Base-by-base conservation (phyloP, 257 asterid species). In the Solanum neorickii region DNA sequence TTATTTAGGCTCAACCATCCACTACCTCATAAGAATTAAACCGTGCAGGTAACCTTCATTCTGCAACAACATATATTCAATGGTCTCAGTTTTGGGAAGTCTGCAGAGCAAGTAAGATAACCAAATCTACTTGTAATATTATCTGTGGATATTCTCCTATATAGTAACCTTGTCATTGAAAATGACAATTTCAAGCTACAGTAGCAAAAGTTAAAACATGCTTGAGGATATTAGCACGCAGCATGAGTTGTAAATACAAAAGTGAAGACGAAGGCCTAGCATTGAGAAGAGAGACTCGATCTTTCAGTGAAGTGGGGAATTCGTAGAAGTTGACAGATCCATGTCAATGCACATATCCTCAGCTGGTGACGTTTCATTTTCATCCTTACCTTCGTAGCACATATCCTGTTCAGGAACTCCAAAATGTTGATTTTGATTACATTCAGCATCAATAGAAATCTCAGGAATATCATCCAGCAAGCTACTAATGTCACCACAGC, bases 381-480 rank as follows among this genome's bases (percentile, higher is more conserved):
- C 44, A 80, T 47, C 68, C 84, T 80, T 80, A 47, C 66, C 37
- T 80, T 47, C 27, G 4, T 29, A 80, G 84, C 66, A 56, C 21
- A 62, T 31, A 66, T 41, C 87, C 42, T 16, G 59, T 78, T n/a
- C 76, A 39, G n/a, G 60, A 66, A 18, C 46, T 31, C 65, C 87
- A 84, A 84, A 84, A 9, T 11, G 62, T n/a, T 44, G 62, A 72
- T 39, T 85, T 18, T 27, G 29, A 44, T 56, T 56, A 85, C 20
- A n/a, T 46, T 41, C 73, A 37, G 72, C 49, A 59, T 85, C 92
- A 89, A 86, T 83, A 82, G 76, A 56, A 62, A 47, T 84, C 37
- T 90, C 93, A 18, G 94, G 90, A 44, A 91, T 31, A 72, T 92
- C 94, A 84, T 91, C 94, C 31, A 91, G 87, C 23, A 92, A 86